Percentiles rank a stretch among this genome's conserved stretches.
Conservation (phyloP, 305 asterid genomes). For the Fraxinus xanthoxyloides region DNA sequence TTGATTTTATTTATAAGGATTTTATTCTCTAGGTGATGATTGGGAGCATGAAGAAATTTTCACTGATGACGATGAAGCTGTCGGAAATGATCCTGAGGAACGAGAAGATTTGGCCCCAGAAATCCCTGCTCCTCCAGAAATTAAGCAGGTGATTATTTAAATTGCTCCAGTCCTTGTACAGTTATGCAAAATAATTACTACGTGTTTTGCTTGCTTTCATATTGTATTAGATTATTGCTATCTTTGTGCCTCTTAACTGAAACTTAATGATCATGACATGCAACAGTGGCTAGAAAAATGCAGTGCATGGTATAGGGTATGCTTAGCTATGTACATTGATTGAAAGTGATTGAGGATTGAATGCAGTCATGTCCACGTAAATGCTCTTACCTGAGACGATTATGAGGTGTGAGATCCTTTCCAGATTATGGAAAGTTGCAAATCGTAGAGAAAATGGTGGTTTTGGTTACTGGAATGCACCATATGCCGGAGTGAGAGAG, state of each 20-base stretch:
- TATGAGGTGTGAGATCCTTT: not conserved
- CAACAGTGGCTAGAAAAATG: not conserved
- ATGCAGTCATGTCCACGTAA: not conserved
- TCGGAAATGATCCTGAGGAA: slow-evolving; percentile 84
- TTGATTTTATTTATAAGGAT: not conserved
- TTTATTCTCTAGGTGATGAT: slow-evolving; percentile 69
- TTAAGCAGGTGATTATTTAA: slow-evolving; percentile 67
- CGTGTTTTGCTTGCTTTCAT: not conserved
- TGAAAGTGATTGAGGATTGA: not conserved
- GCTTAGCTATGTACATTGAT: not conserved
- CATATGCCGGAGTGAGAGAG: not conserved
- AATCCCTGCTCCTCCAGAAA: slow-evolving; percentile 98
- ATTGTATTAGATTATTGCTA: slow-evolving; percentile 1
- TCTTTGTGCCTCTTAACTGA: not conserved
- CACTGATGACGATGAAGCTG: slow-evolving; percentile 94
- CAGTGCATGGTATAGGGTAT: not conserved
- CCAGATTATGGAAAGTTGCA: not conserved
- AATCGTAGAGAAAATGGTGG: not conserved
- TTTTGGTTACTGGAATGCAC: not conserved
- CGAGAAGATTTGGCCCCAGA: slow-evolving; percentile 97
- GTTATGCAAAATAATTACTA: not conserved
- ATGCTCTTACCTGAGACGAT: not conserved
- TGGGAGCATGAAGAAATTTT: slow-evolving; percentile 99
- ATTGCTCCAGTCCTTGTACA: not conserved
- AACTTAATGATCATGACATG: not conserved